Evolutionary conservation across 2,329 filamentous ascomycete genomes (phyloP), one percentile per base, ranked within the genome.

Genomic region (Geosmithia putterillii): DNA sequence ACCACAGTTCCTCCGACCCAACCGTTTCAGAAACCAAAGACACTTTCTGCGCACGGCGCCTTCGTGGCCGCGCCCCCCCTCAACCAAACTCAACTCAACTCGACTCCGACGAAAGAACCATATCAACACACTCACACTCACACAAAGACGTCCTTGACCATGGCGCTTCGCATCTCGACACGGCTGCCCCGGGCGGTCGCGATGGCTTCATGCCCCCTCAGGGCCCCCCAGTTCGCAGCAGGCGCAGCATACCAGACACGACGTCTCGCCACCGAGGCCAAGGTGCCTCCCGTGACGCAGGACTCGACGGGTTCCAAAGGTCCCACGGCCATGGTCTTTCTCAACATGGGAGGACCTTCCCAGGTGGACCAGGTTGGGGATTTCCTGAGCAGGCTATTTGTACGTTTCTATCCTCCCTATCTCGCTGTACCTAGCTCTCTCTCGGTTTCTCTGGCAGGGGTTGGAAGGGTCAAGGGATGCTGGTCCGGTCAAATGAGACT

Each of bases 321-420:
- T 0, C 88, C 89, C 7, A 98, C 92, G 4, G 92, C 92, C 38
- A 96, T 98, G 79, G 92, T 98, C 14, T 95, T 98, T 57, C 78
- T 98, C 67, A 98, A 98, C 65, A 98, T 98, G 92, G 92, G 92
- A 47, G 92, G 92, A 0, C 92, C 92, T 3, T 85, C 86, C 1
- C 95, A 85, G 4, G 84, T 83, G 4, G 77, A 81, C 51, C 88
- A 98, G 67, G 92, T 98, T 32, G 81, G 83, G 53, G 79, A 83
- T 62, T 98, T 96, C 58, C 67, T 98, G 40, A 92, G 83, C 60
- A 80, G 89, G 53, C 70, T 98, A 52, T 98, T 98, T 66, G 90
- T 94, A 75, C 46, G 83, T 64, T 38, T n/a, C n/a, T n/a, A n/a
- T n/a, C n/a, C n/a, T n/a, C n/a, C n/a, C n/a, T n/a, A n/a, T n/a